phyloP scores from a whole-genome alignment of 1,139 yeast species.

The Candida labiduridarum region DNA sequence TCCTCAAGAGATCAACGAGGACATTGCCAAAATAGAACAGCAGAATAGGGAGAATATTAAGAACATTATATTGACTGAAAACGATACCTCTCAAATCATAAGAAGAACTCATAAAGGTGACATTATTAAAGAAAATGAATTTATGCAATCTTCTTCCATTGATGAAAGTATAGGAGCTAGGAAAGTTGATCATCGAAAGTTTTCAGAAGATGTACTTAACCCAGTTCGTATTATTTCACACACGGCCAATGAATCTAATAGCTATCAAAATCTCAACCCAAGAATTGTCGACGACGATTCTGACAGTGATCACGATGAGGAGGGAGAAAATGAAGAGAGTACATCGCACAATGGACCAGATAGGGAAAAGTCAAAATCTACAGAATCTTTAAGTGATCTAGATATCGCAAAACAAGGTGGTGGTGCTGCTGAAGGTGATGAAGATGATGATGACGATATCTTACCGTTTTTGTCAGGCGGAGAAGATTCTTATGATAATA shows the following conservation, averaged over 20 bases:
- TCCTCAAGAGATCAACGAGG: conserved; percentile 35
- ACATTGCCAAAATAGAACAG: conserved; percentile 21
- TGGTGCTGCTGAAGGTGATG: neutral
- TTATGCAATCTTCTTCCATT: conserved; percentile 26
- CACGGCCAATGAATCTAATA: conserved; percentile 14
- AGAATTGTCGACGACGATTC: conserved; percentile 17
- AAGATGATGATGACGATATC: neutral
- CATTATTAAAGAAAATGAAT: conserved; percentile 63
- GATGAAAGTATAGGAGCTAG: conserved; percentile 40
- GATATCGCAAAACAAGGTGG: conserved; percentile 7
- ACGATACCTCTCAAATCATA: conserved; percentile 50
- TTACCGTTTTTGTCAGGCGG: conserved; percentile 6
- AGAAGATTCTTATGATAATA: neutral
- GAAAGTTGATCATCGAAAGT: conserved; percentile 46
- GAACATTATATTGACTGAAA: conserved; percentile 52
- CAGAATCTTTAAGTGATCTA: conserved; percentile 17
- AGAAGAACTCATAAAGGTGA: conserved; percentile 88
- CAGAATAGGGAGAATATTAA: conserved; percentile 19
- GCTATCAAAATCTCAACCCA: conserved; percentile 18
- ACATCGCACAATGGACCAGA: neutral
- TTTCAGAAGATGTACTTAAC: conserved; percentile 22
- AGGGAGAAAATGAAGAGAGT: conserved; percentile 19
- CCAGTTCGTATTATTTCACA: conserved; percentile 10
- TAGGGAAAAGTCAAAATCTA: conserved; percentile 4
- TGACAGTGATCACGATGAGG: conserved; percentile 22